Evolutionary conservation across 768 basidiomycete genomes (phyloP).

Genomic region (Lactifluus rugatus): DNA sequence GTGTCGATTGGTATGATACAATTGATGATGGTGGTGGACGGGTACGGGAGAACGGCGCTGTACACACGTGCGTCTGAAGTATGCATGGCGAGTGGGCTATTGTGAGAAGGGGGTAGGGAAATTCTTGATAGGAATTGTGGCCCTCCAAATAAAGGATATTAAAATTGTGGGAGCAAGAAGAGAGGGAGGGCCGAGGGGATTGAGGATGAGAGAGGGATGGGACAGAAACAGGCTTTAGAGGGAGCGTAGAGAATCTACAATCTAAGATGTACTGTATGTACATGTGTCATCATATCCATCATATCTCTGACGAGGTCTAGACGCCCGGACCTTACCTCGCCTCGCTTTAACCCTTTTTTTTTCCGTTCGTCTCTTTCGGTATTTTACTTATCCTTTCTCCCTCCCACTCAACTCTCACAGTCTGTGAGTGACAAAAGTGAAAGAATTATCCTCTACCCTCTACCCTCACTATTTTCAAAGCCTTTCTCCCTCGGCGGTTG

Average conservation of each 20-base stretch:
- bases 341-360: constrained; percentile 2
- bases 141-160: neutral
- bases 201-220: neutral
- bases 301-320: constrained; percentile 3
- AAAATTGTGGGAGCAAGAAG: too few species aligned
- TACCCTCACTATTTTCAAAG: neutral
- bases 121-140: neutral
- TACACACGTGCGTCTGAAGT: constrained; percentile 10
- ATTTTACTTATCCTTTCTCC: neutral
- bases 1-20: neutral
- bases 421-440: neutral
- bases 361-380: neutral
- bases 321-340: neutral
- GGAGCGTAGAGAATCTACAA: neutral
- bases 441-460: neutral
- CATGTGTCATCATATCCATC: constrained; percentile 1
- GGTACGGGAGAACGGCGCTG: constrained; percentile 1
- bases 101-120: neutral
- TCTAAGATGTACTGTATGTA: neutral
- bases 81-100: neutral
- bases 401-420: too few species aligned
- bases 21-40: neutral
- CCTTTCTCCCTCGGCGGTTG: too few species aligned
- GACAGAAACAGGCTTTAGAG: constrained; percentile 14
- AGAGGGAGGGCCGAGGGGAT: neutral